Percentiles rank a stretch among this genome's conserved stretches.
Conservation (phyloP, 2,329 filamentous ascomycete genomes). For the Intubia oerlemansii region DNA sequence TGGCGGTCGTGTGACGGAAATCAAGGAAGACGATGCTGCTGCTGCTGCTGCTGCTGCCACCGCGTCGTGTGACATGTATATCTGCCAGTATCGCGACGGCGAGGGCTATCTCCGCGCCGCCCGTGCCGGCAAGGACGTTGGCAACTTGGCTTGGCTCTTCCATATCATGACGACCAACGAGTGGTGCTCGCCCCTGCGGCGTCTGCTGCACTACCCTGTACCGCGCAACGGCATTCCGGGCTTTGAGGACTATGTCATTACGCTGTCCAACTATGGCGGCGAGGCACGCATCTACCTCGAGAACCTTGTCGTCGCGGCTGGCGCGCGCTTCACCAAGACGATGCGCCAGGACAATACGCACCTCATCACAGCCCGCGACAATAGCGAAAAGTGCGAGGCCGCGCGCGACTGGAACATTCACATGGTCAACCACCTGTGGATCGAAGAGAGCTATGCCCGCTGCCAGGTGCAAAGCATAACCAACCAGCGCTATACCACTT, state of each 20-base stretch:
- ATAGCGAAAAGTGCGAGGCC: constrained; percentile 83
- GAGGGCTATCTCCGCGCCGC: constrained; percentile 58
- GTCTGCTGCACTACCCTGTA: constrained; percentile 77
- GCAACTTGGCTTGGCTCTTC: constrained; percentile 86
- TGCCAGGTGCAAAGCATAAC: constrained; percentile 57
- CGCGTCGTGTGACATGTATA: constrained; percentile 55
- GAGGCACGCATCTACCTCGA: constrained; percentile 87
- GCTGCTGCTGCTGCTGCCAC: constrained; percentile 16
- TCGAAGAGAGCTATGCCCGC: constrained; percentile 90
- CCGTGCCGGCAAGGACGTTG: constrained; percentile 59
- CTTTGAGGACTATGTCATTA: constrained; percentile 59
- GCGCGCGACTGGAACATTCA: constrained; percentile 82
- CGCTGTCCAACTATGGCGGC: constrained; percentile 88
- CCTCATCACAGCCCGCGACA: constrained; percentile 72
- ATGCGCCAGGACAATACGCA: constrained; percentile 94
- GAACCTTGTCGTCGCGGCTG: constrained; percentile 67
- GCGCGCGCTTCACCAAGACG: constrained; percentile 81
- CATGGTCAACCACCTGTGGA: constrained; percentile 87
- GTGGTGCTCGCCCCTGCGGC: constrained; percentile 69
- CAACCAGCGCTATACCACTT: constrained; percentile 60
- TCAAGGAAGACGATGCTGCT: constrained; percentile 20
- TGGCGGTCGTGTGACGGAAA: constrained; percentile 46
- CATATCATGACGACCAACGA: constrained; percentile 72
- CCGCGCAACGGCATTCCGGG: constrained; percentile 58
- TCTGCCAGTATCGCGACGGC: constrained; percentile 76